phyloP scores from a whole-genome alignment of 1,284 basidiomycete species.

The Wolfiporia cocos region DNA sequence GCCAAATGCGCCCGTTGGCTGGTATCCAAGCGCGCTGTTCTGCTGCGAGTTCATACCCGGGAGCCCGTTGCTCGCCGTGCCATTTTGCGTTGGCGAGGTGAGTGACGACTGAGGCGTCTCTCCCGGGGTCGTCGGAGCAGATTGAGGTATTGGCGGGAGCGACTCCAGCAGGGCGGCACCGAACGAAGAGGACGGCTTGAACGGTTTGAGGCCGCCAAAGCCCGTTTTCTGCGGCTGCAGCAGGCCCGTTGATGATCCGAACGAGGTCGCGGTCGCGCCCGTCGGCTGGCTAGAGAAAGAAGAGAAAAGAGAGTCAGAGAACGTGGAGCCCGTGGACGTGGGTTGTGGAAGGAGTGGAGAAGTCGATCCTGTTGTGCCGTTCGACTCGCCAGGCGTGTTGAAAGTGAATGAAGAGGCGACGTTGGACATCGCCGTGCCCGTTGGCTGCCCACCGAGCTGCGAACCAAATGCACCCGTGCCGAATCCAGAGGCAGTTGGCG shows the following conservation, averaged over 20 bases:
- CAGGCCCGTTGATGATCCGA: slow-evolving; percentile 22
- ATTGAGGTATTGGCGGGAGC: slow-evolving; percentile 66
- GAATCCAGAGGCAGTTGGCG: slow-evolving; percentile 11
- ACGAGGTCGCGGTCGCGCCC: slow-evolving; percentile 33
- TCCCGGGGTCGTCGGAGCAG: slow-evolving; percentile 43
- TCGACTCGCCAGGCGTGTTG: slow-evolving; percentile 23
- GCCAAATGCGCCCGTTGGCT: slow-evolving; percentile 26
- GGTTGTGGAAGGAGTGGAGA: slow-evolving; percentile 29
- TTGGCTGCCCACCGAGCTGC: slow-evolving; percentile 21
- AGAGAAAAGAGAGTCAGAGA: slow-evolving; percentile 45
- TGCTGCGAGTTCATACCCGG: slow-evolving; percentile 24
- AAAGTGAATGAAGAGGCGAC: slow-evolving; percentile 68
- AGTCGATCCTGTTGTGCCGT: slow-evolving; percentile 13
- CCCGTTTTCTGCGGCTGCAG: slow-evolving; percentile 80
- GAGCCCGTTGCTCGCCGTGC: slow-evolving; percentile 9
- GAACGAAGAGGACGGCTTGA: slow-evolving; percentile 89
- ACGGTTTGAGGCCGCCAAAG: slow-evolving; percentile 77
- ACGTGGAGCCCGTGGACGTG: slow-evolving; percentile 35
- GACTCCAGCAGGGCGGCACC: slow-evolving; percentile 77
- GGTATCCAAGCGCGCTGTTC: slow-evolving; percentile 16
- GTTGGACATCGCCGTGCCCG: slow-evolving; percentile 49
- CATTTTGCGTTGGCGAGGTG: slow-evolving; percentile 12
- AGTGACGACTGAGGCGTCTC: slow-evolving; percentile 10
- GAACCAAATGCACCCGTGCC: slow-evolving; percentile 10
- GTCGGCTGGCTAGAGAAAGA: slow-evolving; percentile 46